These are phyloP conservation scores for Boeremia exigua DNA, from an alignment of 2,329 filamentous ascomycete species.

Conservation along the genomic window DNA sequence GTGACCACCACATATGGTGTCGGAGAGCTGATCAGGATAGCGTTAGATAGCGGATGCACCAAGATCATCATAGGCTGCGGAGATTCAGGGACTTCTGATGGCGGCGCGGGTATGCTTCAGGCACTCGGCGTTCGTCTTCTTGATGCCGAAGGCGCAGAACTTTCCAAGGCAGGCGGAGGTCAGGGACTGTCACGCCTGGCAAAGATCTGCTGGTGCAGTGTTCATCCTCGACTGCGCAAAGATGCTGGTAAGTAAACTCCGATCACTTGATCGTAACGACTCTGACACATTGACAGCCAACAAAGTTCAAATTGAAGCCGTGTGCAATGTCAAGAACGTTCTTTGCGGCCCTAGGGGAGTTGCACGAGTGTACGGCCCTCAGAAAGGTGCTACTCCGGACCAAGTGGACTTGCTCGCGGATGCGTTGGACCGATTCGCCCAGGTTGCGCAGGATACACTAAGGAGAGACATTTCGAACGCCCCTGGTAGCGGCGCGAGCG, in stretches of 20 bases:
- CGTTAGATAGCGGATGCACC: slow-evolving; percentile 54
- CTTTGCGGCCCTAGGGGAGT: slow-evolving; percentile 58
- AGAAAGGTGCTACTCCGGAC: slow-evolving; percentile 57
- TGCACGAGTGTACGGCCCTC: slow-evolving; percentile 58
- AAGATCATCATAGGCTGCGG: slow-evolving; percentile 60
- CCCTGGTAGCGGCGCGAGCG: slow-evolving; percentile 60
- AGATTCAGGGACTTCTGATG: slow-evolving; percentile 62
- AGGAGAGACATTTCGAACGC: slow-evolving; percentile 46
- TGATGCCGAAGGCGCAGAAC: slow-evolving; percentile 44
- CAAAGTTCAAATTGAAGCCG: slow-evolving; percentile 55
- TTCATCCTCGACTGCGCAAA: slow-evolving; percentile 49
- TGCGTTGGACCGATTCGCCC: slow-evolving; percentile 54
- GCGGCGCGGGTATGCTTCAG: slow-evolving; percentile 61
- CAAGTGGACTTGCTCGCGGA: slow-evolving; percentile 53
- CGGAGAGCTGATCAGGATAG: slow-evolving; percentile 56
- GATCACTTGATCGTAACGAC: background rate
- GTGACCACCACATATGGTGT: slow-evolving; percentile 60
- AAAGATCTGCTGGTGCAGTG: slow-evolving; percentile 48
- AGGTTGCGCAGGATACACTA: slow-evolving; percentile 44
- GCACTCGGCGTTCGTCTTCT: slow-evolving; percentile 57
- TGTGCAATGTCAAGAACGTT: slow-evolving; percentile 60
- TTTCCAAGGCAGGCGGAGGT: slow-evolving; percentile 53
- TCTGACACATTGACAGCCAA: slow-evolving; percentile 20
- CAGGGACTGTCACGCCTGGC: slow-evolving; percentile 48
- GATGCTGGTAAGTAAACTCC: slow-evolving; percentile 25